These are phyloP conservation scores for Solanum medicagineum DNA, from an alignment of 257 asterid species.

Conservation along the genomic window DNA sequence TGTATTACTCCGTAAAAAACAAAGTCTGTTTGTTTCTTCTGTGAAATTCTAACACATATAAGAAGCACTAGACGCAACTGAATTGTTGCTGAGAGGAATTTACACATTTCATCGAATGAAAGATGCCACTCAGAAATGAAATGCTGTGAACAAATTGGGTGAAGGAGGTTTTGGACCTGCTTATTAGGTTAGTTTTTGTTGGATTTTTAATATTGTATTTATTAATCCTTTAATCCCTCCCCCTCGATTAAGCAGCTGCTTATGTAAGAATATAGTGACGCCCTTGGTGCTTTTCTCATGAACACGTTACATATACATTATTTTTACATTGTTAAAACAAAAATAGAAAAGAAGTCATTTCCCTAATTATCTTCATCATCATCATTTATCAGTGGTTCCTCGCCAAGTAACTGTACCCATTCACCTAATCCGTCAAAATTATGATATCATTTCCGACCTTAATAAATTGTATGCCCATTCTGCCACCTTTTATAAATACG, in stretches of 20 bases:
- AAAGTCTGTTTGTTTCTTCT: neutral
- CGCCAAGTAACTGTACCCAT: no score
- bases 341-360: no score
- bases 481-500: no score
- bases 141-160: neutral
- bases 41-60: neutral
- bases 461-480: no score
- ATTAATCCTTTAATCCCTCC: neutral
- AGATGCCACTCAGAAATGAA: constrained; percentile 6
- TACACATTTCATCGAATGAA: constrained; percentile 1
- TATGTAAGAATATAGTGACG: neutral
- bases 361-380: no score
- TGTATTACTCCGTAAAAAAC: neutral
- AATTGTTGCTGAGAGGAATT: constrained; percentile 7
- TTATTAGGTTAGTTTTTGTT: neutral
- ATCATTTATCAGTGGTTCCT: no score
- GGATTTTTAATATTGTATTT: neutral
- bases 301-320: neutral
- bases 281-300: neutral
- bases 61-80: neutral
- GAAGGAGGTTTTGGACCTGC: constrained; percentile 9
- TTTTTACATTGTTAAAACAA: no score
- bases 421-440: no score
- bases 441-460: no score
- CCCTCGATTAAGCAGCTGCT: neutral